Base-by-base conservation (phyloP, 371 early-diverging fungal species). In the Nematocida sp. region DNA sequence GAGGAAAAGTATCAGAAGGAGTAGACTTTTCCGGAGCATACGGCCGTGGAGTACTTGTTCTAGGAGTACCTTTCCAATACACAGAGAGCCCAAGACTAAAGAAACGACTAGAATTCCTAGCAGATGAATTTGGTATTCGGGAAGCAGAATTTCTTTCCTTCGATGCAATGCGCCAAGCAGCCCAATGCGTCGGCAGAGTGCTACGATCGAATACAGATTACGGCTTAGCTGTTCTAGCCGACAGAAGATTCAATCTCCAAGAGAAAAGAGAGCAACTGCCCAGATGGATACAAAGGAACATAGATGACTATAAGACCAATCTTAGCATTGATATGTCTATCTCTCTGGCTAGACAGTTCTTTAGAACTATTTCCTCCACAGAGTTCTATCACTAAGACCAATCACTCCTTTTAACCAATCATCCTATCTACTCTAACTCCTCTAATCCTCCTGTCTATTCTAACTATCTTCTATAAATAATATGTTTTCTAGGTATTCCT, bases 21-120 rank as follows among this genome's bases (percentile, higher is more conserved):
- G 94, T 97, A 77, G 98, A 99, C 88, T 97, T 99, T 81, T 95
- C 95, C 80, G 92, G 95, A 81, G 89, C 94, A 76, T 96, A 96
- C 83, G 98, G 99, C 7, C 87, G 99, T 31, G 78, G 75, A 43
- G 95, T 94, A 21, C 91, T 94, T 35, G 86, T 99, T 61, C 87
- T 99, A 87, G 99, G 99, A 15, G 94, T 99, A 47, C 99, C 99
- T 0, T 99, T 78, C 51, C 78, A 84, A 78, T 95, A 93, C 79
- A 97, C 97, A 0, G 96, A 96, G 80, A 90, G 90, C 51, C 85
- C 97, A 55, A 90, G 93, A 31, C 53, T 79, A 21, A 79, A 88
- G 86, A 95, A 96, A 0, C 86, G 95, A 13, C 84, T 97, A 25
- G 94, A 95, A 80, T 99, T 90, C 84, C 81, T 99, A 57, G 86